phyloP scores from a whole-genome alignment of 192 early-diverging fungal genomes.

The Chytriomyces sp. region DNA sequence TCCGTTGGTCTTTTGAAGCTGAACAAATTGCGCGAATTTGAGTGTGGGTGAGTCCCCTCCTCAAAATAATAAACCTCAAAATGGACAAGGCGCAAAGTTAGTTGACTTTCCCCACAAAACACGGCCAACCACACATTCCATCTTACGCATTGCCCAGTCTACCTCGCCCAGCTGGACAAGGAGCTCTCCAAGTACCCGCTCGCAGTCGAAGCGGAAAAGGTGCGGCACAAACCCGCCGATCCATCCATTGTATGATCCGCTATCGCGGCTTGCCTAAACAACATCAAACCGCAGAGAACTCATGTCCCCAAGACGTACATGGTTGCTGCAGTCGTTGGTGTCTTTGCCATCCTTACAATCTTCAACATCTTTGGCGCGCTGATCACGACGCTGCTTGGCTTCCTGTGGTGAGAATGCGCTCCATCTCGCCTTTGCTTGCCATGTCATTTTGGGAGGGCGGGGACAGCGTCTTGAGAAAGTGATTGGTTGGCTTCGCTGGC shows the following conservation, averaged over 20 bases:
- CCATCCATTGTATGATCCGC: not conserved
- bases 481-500: too few relatives aligned
- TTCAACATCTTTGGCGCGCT: conserved; percentile 81
- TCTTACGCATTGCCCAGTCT: conserved; percentile 10
- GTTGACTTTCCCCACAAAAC: too few relatives aligned
- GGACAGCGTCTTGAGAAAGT: too few relatives aligned
- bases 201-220: conserved; percentile 71
- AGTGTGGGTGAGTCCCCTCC: too few relatives aligned
- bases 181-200: conserved; percentile 72
- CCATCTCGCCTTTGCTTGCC: too few relatives aligned
- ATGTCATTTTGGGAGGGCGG: too few relatives aligned
- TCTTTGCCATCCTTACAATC: conserved; percentile 80
- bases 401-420: conserved; percentile 64
- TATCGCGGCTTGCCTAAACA: not conserved
- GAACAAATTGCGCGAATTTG: too few relatives aligned
- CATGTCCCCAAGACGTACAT: conserved; percentile 92
- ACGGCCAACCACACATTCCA: not conserved
- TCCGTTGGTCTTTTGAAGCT: too few relatives aligned
- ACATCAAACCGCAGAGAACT: conserved; percentile 46
- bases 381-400: conserved; percentile 84
- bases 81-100: too few relatives aligned
- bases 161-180: conserved; percentile 66
- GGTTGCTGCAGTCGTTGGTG: conserved; percentile 62
- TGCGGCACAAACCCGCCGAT: not conserved
- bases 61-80: too few relatives aligned